Evolutionary conservation across 257 asterid species (phyloP).

Genomic region (Euphrasia confusa): DNA sequence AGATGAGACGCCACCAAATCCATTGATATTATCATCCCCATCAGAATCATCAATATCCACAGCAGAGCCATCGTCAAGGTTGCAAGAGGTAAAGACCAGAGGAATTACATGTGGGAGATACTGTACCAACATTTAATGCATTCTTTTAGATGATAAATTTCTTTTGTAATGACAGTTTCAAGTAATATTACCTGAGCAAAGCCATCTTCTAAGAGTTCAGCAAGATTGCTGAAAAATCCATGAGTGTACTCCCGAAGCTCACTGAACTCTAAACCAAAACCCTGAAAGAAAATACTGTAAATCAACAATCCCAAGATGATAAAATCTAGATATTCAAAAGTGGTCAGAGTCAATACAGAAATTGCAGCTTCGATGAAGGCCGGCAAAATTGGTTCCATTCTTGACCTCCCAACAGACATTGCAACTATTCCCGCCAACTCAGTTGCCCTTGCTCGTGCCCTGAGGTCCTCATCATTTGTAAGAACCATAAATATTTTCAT

Average conservation of each 20-base stretch:
- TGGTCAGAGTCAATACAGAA: conserved; percentile 44
- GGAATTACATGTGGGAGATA: conserved; percentile 95
- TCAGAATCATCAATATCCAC: conserved; percentile 90
- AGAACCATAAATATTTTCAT: conserved; percentile 94
- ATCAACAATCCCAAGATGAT: conserved; percentile 22
- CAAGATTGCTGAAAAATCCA: conserved; percentile 94
- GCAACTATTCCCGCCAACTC: conserved; percentile 95
- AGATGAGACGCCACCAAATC: conserved; percentile 93
- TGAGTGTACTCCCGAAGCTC: conserved; percentile 99
- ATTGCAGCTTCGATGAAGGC: conserved; percentile 93
- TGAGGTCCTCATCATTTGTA: conserved; percentile 91
- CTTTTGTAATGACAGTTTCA: conserved; percentile 8
- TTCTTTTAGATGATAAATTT: conserved; percentile 22
- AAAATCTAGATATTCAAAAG: conserved; percentile 20
- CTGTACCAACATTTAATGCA: conserved; percentile 44
- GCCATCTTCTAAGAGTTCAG: conserved; percentile 84
- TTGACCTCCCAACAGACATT: conserved; percentile 86
- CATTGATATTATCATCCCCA: conserved; percentile 64
- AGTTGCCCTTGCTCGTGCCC: conserved; percentile 97
- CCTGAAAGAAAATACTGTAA: conserved; percentile 46
- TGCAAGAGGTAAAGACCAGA: conserved; percentile 81
- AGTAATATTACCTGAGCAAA: conserved; percentile 66
- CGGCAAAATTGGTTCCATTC: conserved; percentile 86
- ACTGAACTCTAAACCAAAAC: conserved; percentile 83
- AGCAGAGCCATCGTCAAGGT: conserved; percentile 99